phyloP scores from a whole-genome alignment of 495 filamentous ascomycete species.

The Filosporella fistucella region DNA sequence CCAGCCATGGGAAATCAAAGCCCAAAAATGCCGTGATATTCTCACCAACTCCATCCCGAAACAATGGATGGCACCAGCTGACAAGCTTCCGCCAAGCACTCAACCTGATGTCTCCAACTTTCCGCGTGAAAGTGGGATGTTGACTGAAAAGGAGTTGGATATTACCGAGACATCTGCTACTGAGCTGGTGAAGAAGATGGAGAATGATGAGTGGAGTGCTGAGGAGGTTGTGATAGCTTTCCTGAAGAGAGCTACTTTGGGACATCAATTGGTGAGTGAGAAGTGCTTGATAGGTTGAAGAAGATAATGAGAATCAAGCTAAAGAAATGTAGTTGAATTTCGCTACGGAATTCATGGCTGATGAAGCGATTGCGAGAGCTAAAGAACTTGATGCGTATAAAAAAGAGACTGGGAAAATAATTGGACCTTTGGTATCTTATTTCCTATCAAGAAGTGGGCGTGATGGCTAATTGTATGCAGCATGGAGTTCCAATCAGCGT shows the following conservation, averaged over 20 bases:
- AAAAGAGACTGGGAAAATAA: conserved; percentile 31
- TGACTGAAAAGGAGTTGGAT: neutral
- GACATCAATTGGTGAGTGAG: conserved; percentile 55
- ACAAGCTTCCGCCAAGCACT: no score
- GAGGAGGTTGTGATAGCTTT: conserved; percentile 31
- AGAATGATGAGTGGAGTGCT: neutral
- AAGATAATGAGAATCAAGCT: neutral
- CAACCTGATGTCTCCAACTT: no score
- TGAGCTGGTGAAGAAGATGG: neutral
- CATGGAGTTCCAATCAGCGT: conserved; percentile 62
- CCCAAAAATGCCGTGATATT: no score
- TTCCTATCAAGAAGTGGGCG: no score
- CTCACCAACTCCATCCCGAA: no score
- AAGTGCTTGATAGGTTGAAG: neutral
- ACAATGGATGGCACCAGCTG: no score
- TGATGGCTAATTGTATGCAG: no score
- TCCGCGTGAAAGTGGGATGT: no score
- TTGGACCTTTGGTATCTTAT: conserved; percentile 62
- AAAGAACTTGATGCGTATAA: conserved; percentile 47
- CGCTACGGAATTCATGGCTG: conserved; percentile 60
- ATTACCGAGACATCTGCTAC: neutral
- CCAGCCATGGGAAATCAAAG: no score
- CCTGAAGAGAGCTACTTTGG: conserved; percentile 46
- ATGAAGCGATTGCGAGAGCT: conserved; percentile 50
- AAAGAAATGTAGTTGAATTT: conserved; percentile 25